Percentiles rank a stretch among this genome's conserved stretches.
Conservation (phyloP, 75 land plant genomes). For the Sequoiadendron giganteum region DNA sequence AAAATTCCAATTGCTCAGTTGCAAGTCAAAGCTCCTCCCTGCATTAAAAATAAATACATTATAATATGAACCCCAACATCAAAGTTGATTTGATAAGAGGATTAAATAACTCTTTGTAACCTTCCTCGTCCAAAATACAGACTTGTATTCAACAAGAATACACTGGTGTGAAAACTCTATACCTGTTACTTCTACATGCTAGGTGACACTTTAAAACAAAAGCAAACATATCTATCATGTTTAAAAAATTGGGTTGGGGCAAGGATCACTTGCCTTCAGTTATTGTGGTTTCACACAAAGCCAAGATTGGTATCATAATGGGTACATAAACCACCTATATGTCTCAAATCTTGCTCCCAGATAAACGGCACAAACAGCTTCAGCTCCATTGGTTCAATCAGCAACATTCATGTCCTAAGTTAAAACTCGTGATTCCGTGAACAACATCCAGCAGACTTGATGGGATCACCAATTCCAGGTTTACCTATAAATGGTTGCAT, state of each 20-base stretch:
- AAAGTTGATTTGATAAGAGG: neutral
- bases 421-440: neutral
- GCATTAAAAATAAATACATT: neutral
- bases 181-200: neutral
- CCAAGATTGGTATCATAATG: neutral
- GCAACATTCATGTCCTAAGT: neutral
- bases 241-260: neutral
- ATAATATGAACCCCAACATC: neutral
- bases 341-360: neutral
- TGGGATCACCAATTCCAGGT: neutral
- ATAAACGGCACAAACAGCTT: neutral
- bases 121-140: no score
- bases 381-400: neutral
- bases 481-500: neutral
- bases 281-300: neutral
- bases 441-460: neutral
- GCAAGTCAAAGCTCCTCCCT: neutral
- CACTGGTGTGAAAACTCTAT: neutral
- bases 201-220: neutral
- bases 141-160: neutral
- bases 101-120: neutral
- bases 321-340: neutral
- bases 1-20: neutral
- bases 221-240: neutral
- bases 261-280: neutral